Evolutionary conservation across 1,284 basidiomycete genomes (phyloP), one percentile per base, ranked within the genome.

Genomic region (Pterula multifida): DNA sequence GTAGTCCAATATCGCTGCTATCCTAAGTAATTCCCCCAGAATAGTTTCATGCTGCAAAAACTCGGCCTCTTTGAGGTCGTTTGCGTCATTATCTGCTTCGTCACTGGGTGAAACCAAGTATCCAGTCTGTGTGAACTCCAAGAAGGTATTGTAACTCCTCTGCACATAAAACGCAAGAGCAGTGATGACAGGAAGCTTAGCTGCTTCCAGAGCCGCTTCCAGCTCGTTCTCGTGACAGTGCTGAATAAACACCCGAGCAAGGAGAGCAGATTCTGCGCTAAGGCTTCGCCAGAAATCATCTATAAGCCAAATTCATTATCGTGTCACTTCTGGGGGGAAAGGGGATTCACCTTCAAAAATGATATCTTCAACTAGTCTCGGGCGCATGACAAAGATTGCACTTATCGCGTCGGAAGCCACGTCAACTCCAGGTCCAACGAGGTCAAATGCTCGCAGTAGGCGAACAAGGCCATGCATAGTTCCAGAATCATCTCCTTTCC

Each of bases 1-100:
- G 58, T 94, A 98, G 65, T 98, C 95, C 44, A 93, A 71, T 53
- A 85, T 83, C 25, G 92, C 75, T 0, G 89, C 85, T 49, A 96
- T 77, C 50, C 79, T 78, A 32, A 97, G 71, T 57, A 98, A 65
- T 61, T 97, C 90, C 1, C 81, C 76, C 26, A 97, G 75, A 13
- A 94, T 69, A 54, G 92, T 86, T 53, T 89, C 83, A 47, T 68
- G 68, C 53, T 84, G 81, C 9, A 79, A 72, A 3, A 76, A 60
- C 51, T 76, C 75, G 28, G 82, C 79, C 28, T 79, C 76, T 32
- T 72, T 66, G 28, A 32, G 15, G 36, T 65, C 65, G 12, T 73
- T 72, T 17, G 66, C 66, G 49, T 74, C 73, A 45, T 73, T 71
- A 9, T 70, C 69, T 3, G 72, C 69, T 3, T 67, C 65, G 2